Evolutionary conservation across 2,329 filamentous ascomycete species (phyloP).

Genomic region (Trichoderma sp.): DNA sequence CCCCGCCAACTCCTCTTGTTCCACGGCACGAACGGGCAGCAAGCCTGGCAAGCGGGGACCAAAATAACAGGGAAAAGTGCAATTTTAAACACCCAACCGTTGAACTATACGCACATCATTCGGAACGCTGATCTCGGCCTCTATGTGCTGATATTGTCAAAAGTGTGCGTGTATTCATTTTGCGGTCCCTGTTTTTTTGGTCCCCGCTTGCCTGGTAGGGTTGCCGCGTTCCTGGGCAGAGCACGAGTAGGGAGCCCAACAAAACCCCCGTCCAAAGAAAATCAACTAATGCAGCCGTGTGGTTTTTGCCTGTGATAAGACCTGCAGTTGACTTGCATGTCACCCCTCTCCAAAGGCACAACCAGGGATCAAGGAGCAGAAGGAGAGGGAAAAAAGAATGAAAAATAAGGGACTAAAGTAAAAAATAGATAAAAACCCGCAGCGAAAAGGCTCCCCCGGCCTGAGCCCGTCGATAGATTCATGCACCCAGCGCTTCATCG

Average conservation of each 20-base stretch:
- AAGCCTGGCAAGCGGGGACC: too few relatives aligned
- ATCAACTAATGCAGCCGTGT: neutral
- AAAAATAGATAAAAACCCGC: neutral
- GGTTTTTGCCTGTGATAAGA: neutral
- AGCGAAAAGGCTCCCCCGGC: neutral
- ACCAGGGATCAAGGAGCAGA: neutral
- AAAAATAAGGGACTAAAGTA: neutral
- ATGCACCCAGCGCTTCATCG: constrained; percentile 14
- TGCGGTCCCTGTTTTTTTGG: too few relatives aligned
- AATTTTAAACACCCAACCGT: too few relatives aligned
- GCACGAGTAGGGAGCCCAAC: neutral
- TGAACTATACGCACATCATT: too few relatives aligned
- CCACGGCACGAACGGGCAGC: too few relatives aligned
- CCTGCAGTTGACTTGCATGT: constrained; percentile 15
- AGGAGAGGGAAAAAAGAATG: neutral
- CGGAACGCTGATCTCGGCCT: too few relatives aligned
- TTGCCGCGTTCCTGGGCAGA: too few relatives aligned
- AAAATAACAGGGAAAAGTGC: too few relatives aligned
- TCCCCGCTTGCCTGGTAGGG: too few relatives aligned
- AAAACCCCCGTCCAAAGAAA: neutral
- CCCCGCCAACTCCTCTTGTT: neutral
- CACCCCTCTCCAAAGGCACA: neutral
- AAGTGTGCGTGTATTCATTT: too few relatives aligned
- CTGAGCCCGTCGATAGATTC: constrained; percentile 10
- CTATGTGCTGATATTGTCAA: too few relatives aligned